phyloP scores from a whole-genome alignment of 2,329 filamentous ascomycete genomes.

The Paraconiothyrium brasiliense region DNA sequence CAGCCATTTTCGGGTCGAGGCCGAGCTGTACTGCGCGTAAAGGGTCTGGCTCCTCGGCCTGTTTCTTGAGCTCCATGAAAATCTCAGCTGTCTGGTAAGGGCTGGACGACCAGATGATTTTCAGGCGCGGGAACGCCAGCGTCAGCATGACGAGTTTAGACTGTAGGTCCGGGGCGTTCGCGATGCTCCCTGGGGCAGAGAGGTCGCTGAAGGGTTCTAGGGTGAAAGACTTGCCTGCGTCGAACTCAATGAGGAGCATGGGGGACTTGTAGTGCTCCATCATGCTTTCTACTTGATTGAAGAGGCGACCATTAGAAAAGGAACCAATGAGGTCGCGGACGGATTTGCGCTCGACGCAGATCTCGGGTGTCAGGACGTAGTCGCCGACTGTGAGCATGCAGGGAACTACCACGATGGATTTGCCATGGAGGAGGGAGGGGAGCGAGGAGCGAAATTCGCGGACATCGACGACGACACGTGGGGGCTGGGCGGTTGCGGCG shows the following conservation, averaged over 20 bases:
- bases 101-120: slow-evolving; percentile 91
- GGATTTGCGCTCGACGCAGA: slow-evolving; percentile 95
- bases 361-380: slow-evolving; percentile 89
- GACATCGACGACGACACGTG: slow-evolving; percentile 92
- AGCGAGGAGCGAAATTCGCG: slow-evolving; percentile 95
- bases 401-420: slow-evolving; percentile 86
- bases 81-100: slow-evolving; percentile 98
- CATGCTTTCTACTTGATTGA: slow-evolving; percentile 93
- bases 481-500: slow-evolving; percentile 83
- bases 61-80: slow-evolving; percentile 90
- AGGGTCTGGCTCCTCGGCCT: slow-evolving; percentile 89
- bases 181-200: slow-evolving; percentile 57
- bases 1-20: slow-evolving; percentile 67
- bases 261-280: slow-evolving; percentile 88
- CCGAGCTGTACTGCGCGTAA: slow-evolving; percentile 85
- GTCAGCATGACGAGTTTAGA: slow-evolving; percentile 92
- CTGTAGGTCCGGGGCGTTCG: slow-evolving; percentile 77
- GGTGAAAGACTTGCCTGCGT: slow-evolving; percentile 96
- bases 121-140: slow-evolving; percentile 86
- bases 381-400: slow-evolving; percentile 97
- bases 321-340: slow-evolving; percentile 90
- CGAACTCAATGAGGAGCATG: slow-evolving; percentile 96
- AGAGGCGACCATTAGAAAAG: slow-evolving; percentile 90
- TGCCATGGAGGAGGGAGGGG: slow-evolving; percentile 88
- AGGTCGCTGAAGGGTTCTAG: slow-evolving; percentile 70